phyloP scores from a whole-genome alignment of 2,329 filamentous ascomycete genomes.

The Hirsutella minnesotensis region DNA sequence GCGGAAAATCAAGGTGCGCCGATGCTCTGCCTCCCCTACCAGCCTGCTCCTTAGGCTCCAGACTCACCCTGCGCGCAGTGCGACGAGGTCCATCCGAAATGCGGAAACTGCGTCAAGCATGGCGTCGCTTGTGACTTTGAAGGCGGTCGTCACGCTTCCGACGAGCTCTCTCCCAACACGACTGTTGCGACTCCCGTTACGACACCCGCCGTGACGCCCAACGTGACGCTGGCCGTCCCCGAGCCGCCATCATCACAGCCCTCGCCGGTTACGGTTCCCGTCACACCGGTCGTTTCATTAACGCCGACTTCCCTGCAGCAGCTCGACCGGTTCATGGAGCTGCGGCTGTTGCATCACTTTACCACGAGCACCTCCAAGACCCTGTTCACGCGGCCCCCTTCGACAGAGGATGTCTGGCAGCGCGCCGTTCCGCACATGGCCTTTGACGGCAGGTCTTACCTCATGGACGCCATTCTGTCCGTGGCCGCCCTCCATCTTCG shows the following conservation, averaged over 20 bases:
- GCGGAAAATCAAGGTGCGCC: constrained; percentile 54
- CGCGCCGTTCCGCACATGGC: constrained; percentile 48
- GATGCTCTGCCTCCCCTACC: background rate
- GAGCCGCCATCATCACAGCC: constrained; percentile 8
- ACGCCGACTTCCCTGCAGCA: background rate
- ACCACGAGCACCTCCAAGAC: constrained; percentile 49
- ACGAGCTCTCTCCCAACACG: constrained; percentile 24
- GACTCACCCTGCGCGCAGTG: constrained; percentile 30
- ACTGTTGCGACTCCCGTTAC: background rate
- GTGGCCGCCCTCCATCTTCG: constrained; percentile 53
- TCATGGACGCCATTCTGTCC: constrained; percentile 52
- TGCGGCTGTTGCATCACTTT: constrained; percentile 54
- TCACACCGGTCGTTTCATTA: background rate
- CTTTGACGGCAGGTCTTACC: constrained; percentile 44
- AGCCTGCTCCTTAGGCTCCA: background rate
- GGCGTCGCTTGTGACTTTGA: constrained; percentile 56
- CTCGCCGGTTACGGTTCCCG: background rate
- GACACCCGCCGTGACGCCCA: constrained; percentile 7
- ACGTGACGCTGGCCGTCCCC: constrained; percentile 9
- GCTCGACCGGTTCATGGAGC: constrained; percentile 40
- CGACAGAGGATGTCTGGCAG: constrained; percentile 46
- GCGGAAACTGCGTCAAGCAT: constrained; percentile 56
- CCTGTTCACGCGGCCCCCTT: constrained; percentile 38
- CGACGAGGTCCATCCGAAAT: constrained; percentile 53
- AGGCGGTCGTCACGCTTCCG: constrained; percentile 29